Evolutionary conservation across 768 basidiomycete genomes (phyloP).

Genomic region (Neoboletus magnificus): DNA sequence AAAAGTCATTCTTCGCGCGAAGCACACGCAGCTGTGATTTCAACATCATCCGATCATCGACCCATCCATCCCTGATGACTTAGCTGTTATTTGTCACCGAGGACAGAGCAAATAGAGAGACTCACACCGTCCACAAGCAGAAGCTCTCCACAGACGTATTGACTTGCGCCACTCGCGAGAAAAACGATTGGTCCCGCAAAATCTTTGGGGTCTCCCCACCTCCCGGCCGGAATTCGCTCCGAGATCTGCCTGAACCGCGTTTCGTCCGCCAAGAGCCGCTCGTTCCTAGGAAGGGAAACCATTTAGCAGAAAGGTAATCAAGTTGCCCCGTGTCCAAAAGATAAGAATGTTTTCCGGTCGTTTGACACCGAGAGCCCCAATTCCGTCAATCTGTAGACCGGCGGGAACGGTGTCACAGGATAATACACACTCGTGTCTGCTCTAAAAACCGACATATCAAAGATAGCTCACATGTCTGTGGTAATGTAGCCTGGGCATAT

Average conservation of each 20-base stretch:
- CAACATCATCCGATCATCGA: constrained; percentile 28
- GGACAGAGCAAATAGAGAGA: constrained; percentile 9
- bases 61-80: constrained; percentile 59
- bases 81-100: not conserved
- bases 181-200: constrained; percentile 68
- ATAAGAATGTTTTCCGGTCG: not conserved
- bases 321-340: not conserved
- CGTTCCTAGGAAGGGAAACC: constrained; percentile 47
- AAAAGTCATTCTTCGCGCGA: not conserved
- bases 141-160: constrained; percentile 68
- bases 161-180: constrained; percentile 59
- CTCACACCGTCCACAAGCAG: constrained; percentile 68
- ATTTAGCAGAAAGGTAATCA: constrained; percentile 11
- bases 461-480: constrained; percentile 72
- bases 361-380: constrained; percentile 8
- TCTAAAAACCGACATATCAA: constrained; percentile 9
- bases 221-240: constrained; percentile 64
- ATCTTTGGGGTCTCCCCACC: constrained; percentile 66
- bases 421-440: not conserved
- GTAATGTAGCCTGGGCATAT: constrained; percentile 87
- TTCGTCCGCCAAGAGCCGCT: constrained; percentile 59
- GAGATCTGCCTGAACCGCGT: constrained; percentile 62
- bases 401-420: constrained; percentile 7
- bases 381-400: not conserved
- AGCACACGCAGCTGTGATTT: not conserved